phyloP scores from a whole-genome alignment of 345 rosid genomes.

The Arabidopsis thaliana region DNA sequence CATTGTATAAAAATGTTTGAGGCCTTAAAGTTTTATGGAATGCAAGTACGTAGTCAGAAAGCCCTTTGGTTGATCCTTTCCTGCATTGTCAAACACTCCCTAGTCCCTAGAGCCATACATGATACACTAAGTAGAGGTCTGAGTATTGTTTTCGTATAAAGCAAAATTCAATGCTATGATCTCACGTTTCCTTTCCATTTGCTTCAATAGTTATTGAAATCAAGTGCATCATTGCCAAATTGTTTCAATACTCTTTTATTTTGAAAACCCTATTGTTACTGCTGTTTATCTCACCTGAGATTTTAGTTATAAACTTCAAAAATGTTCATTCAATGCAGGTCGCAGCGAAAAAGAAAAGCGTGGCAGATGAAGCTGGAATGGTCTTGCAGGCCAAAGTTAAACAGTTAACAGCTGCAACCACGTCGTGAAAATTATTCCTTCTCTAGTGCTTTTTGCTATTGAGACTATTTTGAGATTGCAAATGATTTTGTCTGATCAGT shows the following conservation, averaged over 20 bases:
- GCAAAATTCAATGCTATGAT: not conserved
- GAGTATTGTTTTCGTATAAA: slow-evolving; percentile 1
- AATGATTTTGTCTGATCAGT: not conserved
- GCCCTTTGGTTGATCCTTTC: not conserved
- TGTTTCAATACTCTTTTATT: not conserved
- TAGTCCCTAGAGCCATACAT: slow-evolving; percentile 4
- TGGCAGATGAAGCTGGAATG: slow-evolving; percentile 85
- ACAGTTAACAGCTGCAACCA: slow-evolving; percentile 57
- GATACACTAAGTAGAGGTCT: slow-evolving; percentile 19
- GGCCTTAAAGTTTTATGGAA: not conserved
- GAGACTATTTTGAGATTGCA: not conserved
- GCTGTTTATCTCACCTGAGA: not conserved
- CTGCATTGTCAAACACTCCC: not conserved
- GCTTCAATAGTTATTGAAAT: not conserved
- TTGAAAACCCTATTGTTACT: not conserved
- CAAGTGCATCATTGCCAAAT: not conserved
- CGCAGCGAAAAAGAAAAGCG: slow-evolving; percentile 82
- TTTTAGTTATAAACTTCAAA: not conserved
- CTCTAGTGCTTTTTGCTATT: not conserved
- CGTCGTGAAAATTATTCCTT: slow-evolving; percentile 25
- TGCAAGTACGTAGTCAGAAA: not conserved
- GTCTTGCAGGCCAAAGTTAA: slow-evolving; percentile 74
- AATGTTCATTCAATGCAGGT: slow-evolving; percentile 58
- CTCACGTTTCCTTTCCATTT: slow-evolving; percentile 1
- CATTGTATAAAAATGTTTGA: not conserved